Percentiles rank a stretch among this genome's conserved stretches.
phyloP scores from a whole-genome alignment of 2,329 filamentous ascomycete species.

The Nothophaeocryptopus gaeumannii region DNA sequence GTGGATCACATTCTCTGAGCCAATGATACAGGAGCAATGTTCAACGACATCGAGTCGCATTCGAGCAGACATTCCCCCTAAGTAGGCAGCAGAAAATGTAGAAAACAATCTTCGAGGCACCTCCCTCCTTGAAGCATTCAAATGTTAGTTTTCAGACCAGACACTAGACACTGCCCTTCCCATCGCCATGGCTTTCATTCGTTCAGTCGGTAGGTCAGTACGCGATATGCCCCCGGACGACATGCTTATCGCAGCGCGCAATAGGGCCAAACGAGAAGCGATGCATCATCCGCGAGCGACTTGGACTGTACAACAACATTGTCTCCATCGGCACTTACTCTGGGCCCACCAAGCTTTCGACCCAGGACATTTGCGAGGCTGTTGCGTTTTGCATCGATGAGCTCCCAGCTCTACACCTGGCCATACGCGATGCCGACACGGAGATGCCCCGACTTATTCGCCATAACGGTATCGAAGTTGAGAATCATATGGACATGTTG shows the following conservation, averaged over 20 bases:
- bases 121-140: too few relatives aligned
- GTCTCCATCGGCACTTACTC: constrained; percentile 39
- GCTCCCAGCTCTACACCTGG: constrained; percentile 40
- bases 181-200: constrained; percentile 12
- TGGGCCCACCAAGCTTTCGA: constrained; percentile 16
- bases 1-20: too few relatives aligned
- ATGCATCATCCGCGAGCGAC: constrained; percentile 41
- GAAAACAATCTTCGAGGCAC: too few relatives aligned
- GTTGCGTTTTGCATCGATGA: constrained; percentile 40
- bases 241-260: background rate
- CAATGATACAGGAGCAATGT: too few relatives aligned
- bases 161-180: too few relatives aligned
- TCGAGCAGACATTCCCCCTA: too few relatives aligned
- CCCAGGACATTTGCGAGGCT: constrained; percentile 29
- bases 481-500: constrained; percentile 40
- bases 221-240: background rate
- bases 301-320: constrained; percentile 43
- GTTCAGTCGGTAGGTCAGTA: constrained; percentile 11
- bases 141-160: too few relatives aligned
- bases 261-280: constrained; percentile 35
- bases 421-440: constrained; percentile 37
- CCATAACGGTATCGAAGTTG: constrained; percentile 36
- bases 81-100: too few relatives aligned
- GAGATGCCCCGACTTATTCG: constrained; percentile 39
- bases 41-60: too few relatives aligned